A percentile compares a stretch with the other conserved stretches of the same genome.
Evolutionary conservation across 768 basidiomycete species (phyloP).

Genomic region (Termitomyces sp.): DNA sequence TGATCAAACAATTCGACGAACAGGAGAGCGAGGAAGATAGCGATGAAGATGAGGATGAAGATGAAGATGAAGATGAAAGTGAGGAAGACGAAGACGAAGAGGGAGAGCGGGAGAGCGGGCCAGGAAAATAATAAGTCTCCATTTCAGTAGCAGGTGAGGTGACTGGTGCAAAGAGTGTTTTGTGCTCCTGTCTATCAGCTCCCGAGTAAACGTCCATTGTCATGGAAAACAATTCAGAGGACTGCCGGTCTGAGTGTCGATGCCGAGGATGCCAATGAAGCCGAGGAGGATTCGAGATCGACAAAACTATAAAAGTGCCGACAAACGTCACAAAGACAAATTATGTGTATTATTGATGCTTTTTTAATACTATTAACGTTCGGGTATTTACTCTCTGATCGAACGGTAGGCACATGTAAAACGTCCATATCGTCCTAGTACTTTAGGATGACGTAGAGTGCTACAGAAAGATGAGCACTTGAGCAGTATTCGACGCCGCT

Average conservation of each 20-base stretch:
- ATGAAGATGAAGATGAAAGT: background rate
- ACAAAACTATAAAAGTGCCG: background rate
- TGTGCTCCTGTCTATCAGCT: too few species aligned
- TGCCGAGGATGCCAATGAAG: background rate
- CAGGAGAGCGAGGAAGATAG: conserved; percentile 38
- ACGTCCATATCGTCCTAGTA: conserved; percentile 36
- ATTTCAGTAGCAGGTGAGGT: background rate
- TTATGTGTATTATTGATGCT: background rate
- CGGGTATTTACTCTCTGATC: conserved; percentile 8
- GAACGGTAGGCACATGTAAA: background rate
- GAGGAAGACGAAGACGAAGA: too few species aligned
- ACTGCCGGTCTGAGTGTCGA: background rate
- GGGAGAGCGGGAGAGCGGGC: background rate
- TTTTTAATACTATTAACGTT: too few species aligned
- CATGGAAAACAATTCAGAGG: background rate
- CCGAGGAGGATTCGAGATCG: background rate
- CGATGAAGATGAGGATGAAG: conserved; percentile 7
- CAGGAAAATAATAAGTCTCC: background rate
- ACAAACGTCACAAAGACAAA: background rate
- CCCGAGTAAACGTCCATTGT: background rate
- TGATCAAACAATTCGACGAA: conserved; percentile 81
- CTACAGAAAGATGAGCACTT: conserved; percentile 31
- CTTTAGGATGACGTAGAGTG: conserved; percentile 80
- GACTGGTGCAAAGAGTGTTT: background rate
- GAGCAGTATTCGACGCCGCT: background rate